Percentiles rank a stretch among this genome's conserved stretches.
Evolutionary conservation across 1,284 basidiomycete species (phyloP).

Genomic region (Malassezia arunalokei): DNA sequence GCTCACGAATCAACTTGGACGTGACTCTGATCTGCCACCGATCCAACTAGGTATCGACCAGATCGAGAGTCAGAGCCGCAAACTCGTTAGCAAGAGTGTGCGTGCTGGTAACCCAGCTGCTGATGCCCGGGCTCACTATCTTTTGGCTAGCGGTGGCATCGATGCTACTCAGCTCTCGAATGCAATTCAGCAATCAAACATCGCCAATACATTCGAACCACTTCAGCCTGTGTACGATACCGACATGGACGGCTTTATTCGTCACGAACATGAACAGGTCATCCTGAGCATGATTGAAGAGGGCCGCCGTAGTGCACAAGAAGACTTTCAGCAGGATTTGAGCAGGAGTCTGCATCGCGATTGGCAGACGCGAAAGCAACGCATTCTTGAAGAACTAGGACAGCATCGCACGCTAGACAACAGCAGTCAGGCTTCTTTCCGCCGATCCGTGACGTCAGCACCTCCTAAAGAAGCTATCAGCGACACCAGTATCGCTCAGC

Average conservation of each 20-base stretch:
- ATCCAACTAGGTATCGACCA: conserved; percentile 80
- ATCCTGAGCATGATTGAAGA: conserved; percentile 87
- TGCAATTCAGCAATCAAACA: conserved; percentile 68
- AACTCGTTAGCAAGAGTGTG: conserved; percentile 35
- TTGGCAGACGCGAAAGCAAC: conserved; percentile 79
- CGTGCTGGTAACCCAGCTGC: conserved; percentile 51
- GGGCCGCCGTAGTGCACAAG: conserved; percentile 67
- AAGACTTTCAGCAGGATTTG: conserved; percentile 68
- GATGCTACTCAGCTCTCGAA: conserved; percentile 67
- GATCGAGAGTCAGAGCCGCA: conserved; percentile 62
- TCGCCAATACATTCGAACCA: conserved; percentile 72
- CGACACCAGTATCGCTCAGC: conserved; percentile 23
- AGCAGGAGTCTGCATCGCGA: conserved; percentile 64
- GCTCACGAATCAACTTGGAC: conserved; percentile 39
- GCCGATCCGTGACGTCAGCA: conserved; percentile 10
- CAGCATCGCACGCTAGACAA: conserved; percentile 26
- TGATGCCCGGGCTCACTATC: conserved; percentile 44
- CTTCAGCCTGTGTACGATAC: conserved; percentile 79
- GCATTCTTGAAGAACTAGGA: conserved; percentile 79
- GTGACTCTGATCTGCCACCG: conserved; percentile 60
- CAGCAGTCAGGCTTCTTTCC: conserved; percentile 10
- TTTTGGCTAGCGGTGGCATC: conserved; percentile 77
- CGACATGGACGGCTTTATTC: conserved; percentile 67
- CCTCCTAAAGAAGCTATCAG: not conserved
- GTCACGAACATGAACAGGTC: conserved; percentile 83